Percentiles rank a stretch among this genome's conserved stretches.
These are phyloP conservation scores for Wickerhamiella dianesei DNA, from an alignment of 805 yeast species.

Conservation along the genomic window DNA sequence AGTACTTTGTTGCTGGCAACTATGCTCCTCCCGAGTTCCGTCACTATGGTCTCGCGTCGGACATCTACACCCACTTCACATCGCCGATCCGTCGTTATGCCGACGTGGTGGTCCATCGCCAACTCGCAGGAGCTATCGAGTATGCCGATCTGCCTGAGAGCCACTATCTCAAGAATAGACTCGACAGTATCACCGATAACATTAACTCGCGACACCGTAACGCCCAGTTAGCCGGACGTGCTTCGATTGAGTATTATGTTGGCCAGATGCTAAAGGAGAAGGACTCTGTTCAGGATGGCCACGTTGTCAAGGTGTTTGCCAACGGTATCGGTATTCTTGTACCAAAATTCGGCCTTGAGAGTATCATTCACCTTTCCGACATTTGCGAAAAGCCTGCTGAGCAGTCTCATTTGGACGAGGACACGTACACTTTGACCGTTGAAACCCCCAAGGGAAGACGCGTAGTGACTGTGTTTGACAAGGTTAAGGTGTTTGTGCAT, in stretches of 20 bases:
- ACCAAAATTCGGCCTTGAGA: constrained; percentile 93
- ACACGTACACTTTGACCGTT: constrained; percentile 54
- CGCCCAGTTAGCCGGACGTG: constrained; percentile 98
- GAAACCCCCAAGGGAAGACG: constrained; percentile 32
- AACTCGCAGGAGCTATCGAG: constrained; percentile 94
- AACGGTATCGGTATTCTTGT: constrained; percentile 92
- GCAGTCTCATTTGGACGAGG: constrained; percentile 47
- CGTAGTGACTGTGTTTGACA: constrained; percentile 63
- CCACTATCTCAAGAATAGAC: constrained; percentile 78
- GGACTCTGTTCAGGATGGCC: constrained; percentile 73
- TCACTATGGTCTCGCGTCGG: constrained; percentile 96
- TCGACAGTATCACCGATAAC: constrained; percentile 78
- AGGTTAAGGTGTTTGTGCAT: constrained; percentile 68
- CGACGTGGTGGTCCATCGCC: constrained; percentile 95
- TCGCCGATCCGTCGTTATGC: constrained; percentile 97
- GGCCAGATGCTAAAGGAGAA: constrained; percentile 92
- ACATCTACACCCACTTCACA: constrained; percentile 95
- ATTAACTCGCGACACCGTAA: constrained; percentile 91
- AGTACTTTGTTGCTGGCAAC: constrained; percentile 85
- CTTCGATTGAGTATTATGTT: constrained; percentile 92
- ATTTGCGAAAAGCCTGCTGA: constrained; percentile 44
- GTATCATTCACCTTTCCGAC: constrained; percentile 70
- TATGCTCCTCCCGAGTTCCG: constrained; percentile 81
- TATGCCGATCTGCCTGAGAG: constrained; percentile 71
- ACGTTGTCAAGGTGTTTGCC: constrained; percentile 78